These are phyloP conservation scores for Isabelozyma rhagii DNA, from an alignment of 805 yeast species.

Conservation along the genomic window DNA sequence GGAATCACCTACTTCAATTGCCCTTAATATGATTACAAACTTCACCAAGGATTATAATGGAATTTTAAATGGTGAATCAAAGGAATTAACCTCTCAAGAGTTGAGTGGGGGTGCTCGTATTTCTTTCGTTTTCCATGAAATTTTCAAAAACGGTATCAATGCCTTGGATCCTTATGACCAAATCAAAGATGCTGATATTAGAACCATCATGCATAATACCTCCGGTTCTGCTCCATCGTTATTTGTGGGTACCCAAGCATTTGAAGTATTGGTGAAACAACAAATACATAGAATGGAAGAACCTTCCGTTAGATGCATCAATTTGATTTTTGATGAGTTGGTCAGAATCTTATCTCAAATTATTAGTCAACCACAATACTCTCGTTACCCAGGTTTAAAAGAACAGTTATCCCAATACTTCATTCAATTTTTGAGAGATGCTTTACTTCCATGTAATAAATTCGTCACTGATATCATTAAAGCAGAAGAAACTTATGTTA, in stretches of 20 bases:
- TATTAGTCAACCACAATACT: slow-evolving; percentile 72
- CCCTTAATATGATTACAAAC: slow-evolving; percentile 86
- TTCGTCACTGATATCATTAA: slow-evolving; percentile 80
- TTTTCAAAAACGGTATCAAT: slow-evolving; percentile 86
- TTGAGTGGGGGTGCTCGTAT: slow-evolving; percentile 98
- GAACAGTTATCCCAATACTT: slow-evolving; percentile 81
- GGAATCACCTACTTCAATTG: slow-evolving; percentile 86
- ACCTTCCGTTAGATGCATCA: slow-evolving; percentile 84
- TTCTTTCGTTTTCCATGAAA: slow-evolving; percentile 94
- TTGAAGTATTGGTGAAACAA: slow-evolving; percentile 91
- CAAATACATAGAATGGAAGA: slow-evolving; percentile 93
- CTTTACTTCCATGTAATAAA: slow-evolving; percentile 78
- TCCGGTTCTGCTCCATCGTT: slow-evolving; percentile 95
- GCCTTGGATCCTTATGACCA: slow-evolving; percentile 96
- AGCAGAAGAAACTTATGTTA: slow-evolving; percentile 90
- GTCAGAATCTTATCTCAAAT: slow-evolving; percentile 87
- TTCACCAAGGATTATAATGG: slow-evolving; percentile 89
- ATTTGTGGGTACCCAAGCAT: slow-evolving; percentile 96
- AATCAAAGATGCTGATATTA: slow-evolving; percentile 90
- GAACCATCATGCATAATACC: slow-evolving; percentile 95
- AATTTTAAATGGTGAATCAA: slow-evolving; percentile 87
- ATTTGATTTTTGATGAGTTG: slow-evolving; percentile 89
- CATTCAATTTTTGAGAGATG: slow-evolving; percentile 74
- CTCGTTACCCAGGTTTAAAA: slow-evolving; percentile 88
- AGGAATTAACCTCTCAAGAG: slow-evolving; percentile 83